Base-by-base conservation (phyloP, 1,139 yeast genomes). In the Wickerhamiella infanticola region DNA sequence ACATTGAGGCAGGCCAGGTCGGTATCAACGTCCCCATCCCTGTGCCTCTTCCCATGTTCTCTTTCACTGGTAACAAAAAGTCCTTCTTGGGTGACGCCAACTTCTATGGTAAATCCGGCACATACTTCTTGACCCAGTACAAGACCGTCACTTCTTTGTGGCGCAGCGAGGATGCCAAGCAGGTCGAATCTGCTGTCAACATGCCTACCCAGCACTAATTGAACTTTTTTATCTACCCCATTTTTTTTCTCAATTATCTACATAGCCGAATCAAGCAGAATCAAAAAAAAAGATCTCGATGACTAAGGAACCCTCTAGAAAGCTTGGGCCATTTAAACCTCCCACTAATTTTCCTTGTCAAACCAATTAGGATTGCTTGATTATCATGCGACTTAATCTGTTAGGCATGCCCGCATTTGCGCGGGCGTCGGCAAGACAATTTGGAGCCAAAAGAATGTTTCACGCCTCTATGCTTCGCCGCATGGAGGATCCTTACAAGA, bases 11-110 rank as follows among this genome's bases (percentile, higher is more conserved):
- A 49, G 90, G 90, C 27, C 88, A 81, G 64, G 82, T 81, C 47
- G 90, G 90, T 50, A 72, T 81, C 57, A 81, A 81, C 56, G 85
- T 81, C 43, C 88, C 90, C 27, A 81, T 81, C 53, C 90, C 88
- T n/a, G 90, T 81, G 24, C 88, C 88, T 48, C 67, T 81, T 59
- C 88, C 90, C 51, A 78, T 80, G 83, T 81, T 81, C 62, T 78
- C 85, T 4, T 81, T 81, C 67, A 81, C 88, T 26, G 90, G 90
- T 35, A 77, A 77, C 61, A 79, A 80, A 66, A 83, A 79, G 35
- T 78, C 85, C 1, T 79, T 80, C 73, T 68, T 79, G 55, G 88
- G 90, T 40, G 86, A 80, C 60, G 71, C 81, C 68, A 81, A 81
- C 68, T 81, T 81, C 62, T 81, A 81, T 63, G 90, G 90, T 50